A percentile compares a stretch with the other conserved stretches of the same genome.
phyloP scores from a whole-genome alignment of 2,329 filamentous ascomycete species.

The Colletotrichum sp. region DNA sequence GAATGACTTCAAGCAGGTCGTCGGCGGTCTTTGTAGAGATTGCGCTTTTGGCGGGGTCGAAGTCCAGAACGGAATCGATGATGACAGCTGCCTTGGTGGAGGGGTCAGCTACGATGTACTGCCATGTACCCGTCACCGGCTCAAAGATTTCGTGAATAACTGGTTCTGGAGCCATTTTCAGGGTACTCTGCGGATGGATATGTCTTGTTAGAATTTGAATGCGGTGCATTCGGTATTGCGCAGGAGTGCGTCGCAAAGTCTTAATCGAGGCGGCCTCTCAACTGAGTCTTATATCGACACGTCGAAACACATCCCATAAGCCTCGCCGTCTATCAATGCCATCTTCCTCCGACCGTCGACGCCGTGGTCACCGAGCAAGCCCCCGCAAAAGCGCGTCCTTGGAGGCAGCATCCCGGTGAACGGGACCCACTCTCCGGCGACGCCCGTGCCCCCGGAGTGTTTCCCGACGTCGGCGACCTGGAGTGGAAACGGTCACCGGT shows the following conservation, averaged over 20 bases:
- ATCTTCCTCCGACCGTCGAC: neutral
- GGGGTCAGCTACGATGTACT: slow-evolving; percentile 59
- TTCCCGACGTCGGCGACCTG: slow-evolving; percentile 13
- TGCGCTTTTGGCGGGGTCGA: slow-evolving; percentile 37
- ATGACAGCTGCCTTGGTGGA: slow-evolving; percentile 49
- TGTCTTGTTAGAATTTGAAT: neutral
- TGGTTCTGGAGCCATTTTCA: slow-evolving; percentile 28
- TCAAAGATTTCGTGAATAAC: slow-evolving; percentile 39
- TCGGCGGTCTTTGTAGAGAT: slow-evolving; percentile 57
- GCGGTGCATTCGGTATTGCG: neutral
- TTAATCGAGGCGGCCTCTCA: neutral
- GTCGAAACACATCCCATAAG: neutral
- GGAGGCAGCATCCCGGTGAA: neutral
- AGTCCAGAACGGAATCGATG: slow-evolving; percentile 64
- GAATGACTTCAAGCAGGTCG: slow-evolving; percentile 45
- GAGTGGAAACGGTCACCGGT: neutral
- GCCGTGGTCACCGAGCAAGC: neutral
- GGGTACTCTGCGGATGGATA: neutral
- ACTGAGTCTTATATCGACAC: neutral
- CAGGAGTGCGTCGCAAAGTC: neutral
- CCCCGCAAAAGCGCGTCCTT: neutral
- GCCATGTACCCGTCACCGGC: slow-evolving; percentile 50
- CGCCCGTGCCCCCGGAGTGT: slow-evolving; percentile 6
- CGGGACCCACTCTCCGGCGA: neutral
- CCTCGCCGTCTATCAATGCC: neutral